Evolutionary conservation across 257 asterid species (phyloP).

Genomic region (Thymus quinquecostatus): DNA sequence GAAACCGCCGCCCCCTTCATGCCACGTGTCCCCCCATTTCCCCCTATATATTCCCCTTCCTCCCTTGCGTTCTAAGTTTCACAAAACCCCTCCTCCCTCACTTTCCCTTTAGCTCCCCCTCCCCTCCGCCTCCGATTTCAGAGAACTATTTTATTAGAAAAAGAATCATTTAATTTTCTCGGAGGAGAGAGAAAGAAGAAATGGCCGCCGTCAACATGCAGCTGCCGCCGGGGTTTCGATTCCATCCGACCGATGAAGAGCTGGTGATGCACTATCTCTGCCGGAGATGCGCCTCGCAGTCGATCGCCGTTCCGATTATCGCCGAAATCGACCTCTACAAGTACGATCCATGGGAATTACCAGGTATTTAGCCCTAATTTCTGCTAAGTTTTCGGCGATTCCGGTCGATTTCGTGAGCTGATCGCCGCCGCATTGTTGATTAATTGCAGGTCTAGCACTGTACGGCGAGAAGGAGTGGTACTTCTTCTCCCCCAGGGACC

Average conservation of each 20-base stretch:
- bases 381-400: neutral
- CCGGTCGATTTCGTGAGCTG: neutral
- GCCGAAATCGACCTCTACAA: constrained; percentile 89
- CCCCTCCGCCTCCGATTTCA: neutral
- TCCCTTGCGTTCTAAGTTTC: constrained; percentile 64
- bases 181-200: neutral
- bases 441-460: constrained; percentile 58
- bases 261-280: constrained; percentile 82
- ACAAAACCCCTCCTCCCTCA: constrained; percentile 42
- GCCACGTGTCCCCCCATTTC: constrained; percentile 54
- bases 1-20: constrained; percentile 32
- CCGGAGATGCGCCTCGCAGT: constrained; percentile 67
- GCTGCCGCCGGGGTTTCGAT: constrained; percentile 85
- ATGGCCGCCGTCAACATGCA: constrained; percentile 61
- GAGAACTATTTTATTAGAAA: too few relatives aligned
- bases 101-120: neutral
- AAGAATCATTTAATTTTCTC: neutral
- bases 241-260: constrained; percentile 93
- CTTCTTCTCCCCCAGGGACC: constrained; percentile 84
- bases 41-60: constrained; percentile 50
- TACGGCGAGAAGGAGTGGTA: constrained; percentile 97
- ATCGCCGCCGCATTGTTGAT: constrained; percentile 27
- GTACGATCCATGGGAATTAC: constrained; percentile 82
- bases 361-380: constrained; percentile 47
- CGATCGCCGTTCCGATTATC: constrained; percentile 71